A percentile compares a stretch with the other conserved stretches of the same genome.
phyloP scores from a whole-genome alignment of 192 early-diverging fungal genomes.

The Backusella australiensis region DNA sequence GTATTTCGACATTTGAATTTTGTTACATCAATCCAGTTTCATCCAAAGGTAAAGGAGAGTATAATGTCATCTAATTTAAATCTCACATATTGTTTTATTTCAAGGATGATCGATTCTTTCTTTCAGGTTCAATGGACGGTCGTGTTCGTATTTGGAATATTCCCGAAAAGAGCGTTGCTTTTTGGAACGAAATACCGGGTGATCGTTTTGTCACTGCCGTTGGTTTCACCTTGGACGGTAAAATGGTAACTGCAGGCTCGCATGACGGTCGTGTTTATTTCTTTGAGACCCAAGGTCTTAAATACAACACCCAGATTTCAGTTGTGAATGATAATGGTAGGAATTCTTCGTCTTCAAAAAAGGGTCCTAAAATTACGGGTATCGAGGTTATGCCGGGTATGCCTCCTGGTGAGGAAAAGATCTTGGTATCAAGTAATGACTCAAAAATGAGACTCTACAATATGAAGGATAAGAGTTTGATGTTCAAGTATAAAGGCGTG shows the following conservation, averaged over 20 bases:
- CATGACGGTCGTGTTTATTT: constrained; percentile 73
- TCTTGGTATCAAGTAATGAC: constrained; percentile 76
- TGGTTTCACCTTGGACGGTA: constrained; percentile 67
- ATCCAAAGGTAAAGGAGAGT: constrained; percentile 49
- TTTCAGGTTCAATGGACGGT: constrained; percentile 75
- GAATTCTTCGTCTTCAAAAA: constrained; percentile 47
- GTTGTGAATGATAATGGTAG: constrained; percentile 30
- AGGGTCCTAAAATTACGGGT: constrained; percentile 74
- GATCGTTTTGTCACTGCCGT: constrained; percentile 75
- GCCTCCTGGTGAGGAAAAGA: constrained; percentile 51
- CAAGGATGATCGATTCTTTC: constrained; percentile 33
- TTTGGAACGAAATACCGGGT: constrained; percentile 70
- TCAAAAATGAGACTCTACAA: constrained; percentile 75
- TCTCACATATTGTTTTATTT: not conserved
- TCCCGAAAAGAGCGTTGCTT: constrained; percentile 62
- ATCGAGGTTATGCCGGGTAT: constrained; percentile 61
- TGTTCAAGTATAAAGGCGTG: constrained; percentile 75
- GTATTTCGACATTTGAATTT: constrained; percentile 75
- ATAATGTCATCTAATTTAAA: not conserved
- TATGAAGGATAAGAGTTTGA: constrained; percentile 64
- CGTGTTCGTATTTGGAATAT: constrained; percentile 80
- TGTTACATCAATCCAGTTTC: constrained; percentile 77
- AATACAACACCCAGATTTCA: constrained; percentile 80
- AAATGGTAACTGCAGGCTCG: constrained; percentile 67
- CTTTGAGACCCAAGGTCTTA: constrained; percentile 70